A percentile compares a stretch with the other conserved stretches of the same genome.
phyloP scores from a whole-genome alignment of 768 basidiomycete species.

The Nevesoporus exiguus region DNA sequence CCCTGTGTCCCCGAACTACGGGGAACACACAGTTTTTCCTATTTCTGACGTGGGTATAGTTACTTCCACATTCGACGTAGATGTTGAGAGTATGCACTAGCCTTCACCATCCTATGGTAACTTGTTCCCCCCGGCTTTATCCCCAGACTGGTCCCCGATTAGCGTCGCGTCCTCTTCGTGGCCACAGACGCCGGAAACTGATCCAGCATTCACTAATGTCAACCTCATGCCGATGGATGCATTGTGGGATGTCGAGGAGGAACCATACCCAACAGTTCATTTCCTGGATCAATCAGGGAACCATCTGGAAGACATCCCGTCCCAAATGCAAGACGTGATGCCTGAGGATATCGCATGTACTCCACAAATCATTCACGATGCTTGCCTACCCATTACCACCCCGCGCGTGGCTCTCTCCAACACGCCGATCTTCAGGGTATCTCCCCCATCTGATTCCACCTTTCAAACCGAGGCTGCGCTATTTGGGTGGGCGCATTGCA shows the following conservation, averaged over 20 bases:
- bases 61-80: background rate
- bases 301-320: slow-evolving; percentile 12
- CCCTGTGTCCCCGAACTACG: background rate
- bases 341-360: slow-evolving; percentile 24
- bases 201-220: background rate
- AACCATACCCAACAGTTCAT: background rate
- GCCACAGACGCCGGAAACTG: slow-evolving; percentile 16
- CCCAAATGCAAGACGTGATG: slow-evolving; percentile 5
- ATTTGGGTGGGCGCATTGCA: background rate
- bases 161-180: slow-evolving; percentile 22
- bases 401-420: background rate
- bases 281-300: slow-evolving; percentile 18
- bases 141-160: slow-evolving; percentile 25
- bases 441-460: background rate
- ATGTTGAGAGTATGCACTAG: slow-evolving; percentile 7
- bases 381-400: background rate
- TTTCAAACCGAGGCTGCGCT: background rate
- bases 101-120: background rate
- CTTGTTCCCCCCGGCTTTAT: slow-evolving; percentile 16
- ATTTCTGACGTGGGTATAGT: slow-evolving; percentile 11
- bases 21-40: background rate
- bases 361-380: background rate
- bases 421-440: background rate
- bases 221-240: background rate
- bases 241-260: slow-evolving; percentile 1